Base-by-base conservation (phyloP, 23 red algal genomes). In the Gracilaria domingensis region DNA sequence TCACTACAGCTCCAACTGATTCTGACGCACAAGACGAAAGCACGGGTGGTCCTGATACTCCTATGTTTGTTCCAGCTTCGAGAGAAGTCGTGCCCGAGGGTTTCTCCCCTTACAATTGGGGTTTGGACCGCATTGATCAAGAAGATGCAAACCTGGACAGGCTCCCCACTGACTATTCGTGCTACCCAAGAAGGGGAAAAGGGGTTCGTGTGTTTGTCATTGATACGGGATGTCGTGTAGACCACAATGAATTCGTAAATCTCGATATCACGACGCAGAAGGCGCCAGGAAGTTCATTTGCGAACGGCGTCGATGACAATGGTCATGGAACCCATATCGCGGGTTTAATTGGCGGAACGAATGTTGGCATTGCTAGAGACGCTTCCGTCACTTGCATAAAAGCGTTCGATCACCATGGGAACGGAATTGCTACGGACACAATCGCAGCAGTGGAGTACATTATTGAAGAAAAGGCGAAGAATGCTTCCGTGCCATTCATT, bases 321-420 rank as follows among this genome's bases (percentile, higher is more conserved):
- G 88, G 88, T 53, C 88, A 91, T 25, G 88, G 88, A 28, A 91
- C 75, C 33, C 88, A 91, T 62, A 83, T 91, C 24, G 88, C 88
- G 8, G 88, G 12, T 16, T 49, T 83, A 4, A 47, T 91, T 3
- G 88, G 47, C 8, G 88, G 88, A 47, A 34, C 28, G 13, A 80
- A 81, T 45, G 74, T 81, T 37, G 88, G 88, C 26, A 72, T 91
- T 40, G 88, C 88, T 71, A 54, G 47, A 30, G 55, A 76, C 29
- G 78, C 80, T 48, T 48, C 64, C 11, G 36, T 92, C 23, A 82
- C 73, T n/a, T 92, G 88, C 61, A 77, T 92, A 16, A 92, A 92
- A 44, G 75, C 78, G 1, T 75, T 92, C 24, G 58, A 82, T 13
- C 17, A 72, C 1, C 26, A 58, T 72, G 88, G 88, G n/a, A 81